A percentile compares a stretch with the other conserved stretches of the same genome.
Conservation (phyloP, 2,329 filamentous ascomycete species). For the Camillea tinctor region DNA sequence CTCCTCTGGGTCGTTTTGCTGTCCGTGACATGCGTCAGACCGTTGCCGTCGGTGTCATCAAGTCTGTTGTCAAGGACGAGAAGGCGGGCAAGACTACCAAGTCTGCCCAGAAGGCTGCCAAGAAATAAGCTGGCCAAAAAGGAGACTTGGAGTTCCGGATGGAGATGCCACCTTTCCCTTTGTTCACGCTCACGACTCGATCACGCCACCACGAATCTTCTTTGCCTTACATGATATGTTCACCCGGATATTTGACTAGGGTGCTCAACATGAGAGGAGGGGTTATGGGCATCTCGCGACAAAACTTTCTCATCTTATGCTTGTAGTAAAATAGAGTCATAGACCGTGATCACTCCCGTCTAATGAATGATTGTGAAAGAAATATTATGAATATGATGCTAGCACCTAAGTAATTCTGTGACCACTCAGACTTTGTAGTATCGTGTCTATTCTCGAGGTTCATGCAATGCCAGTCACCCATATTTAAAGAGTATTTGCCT, state of each 20-base stretch:
- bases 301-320: slow-evolving; percentile 46
- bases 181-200: slow-evolving; percentile 21
- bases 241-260: slow-evolving; percentile 40
- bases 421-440: no score
- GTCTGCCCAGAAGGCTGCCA: slow-evolving; percentile 70
- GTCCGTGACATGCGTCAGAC: slow-evolving; percentile 97
- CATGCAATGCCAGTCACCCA: no score
- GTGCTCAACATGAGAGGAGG: slow-evolving; percentile 45
- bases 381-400: background rate
- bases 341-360: slow-evolving; percentile 19
- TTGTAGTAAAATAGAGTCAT: slow-evolving; percentile 48
- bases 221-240: slow-evolving; percentile 42
- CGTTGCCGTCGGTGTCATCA: slow-evolving; percentile 94
- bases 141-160: slow-evolving; percentile 6
- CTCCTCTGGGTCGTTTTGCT: slow-evolving; percentile 98
- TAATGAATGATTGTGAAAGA: slow-evolving; percentile 10
- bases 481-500: no score
- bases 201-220: slow-evolving; percentile 31
- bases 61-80: slow-evolving; percentile 70
- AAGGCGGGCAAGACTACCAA: slow-evolving; percentile 66
- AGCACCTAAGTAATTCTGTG: background rate
- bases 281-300: slow-evolving; percentile 37
- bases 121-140: slow-evolving; percentile 60
- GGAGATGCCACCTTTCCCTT: slow-evolving; percentile 8
- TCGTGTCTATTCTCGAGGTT: no score